Evolutionary conservation across 257 asterid genomes (phyloP).

Genomic region (Solanum bukasovii): DNA sequence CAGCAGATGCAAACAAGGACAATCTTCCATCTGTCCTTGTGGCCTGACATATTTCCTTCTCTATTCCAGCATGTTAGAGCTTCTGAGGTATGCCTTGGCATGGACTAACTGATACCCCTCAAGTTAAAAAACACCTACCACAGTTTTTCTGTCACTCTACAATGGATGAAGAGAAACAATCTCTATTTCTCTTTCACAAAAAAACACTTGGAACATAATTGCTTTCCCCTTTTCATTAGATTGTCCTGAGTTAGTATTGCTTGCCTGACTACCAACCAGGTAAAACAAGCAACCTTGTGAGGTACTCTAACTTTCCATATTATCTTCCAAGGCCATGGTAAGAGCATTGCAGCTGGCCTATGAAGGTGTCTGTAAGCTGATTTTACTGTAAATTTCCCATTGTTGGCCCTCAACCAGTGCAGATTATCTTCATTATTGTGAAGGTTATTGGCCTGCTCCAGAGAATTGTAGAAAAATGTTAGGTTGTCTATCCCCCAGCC

Average conservation of each 20-base stretch:
- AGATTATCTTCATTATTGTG: not conserved
- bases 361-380: not conserved
- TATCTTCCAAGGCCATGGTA: not conserved
- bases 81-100: not conserved
- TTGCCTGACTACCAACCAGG: not conserved
- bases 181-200: not conserved
- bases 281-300: not conserved
- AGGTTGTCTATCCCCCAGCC: not conserved
- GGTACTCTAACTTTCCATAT: not conserved
- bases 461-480: not conserved
- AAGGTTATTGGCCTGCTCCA: not conserved
- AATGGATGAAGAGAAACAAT: not conserved
- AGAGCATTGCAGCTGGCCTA: not conserved
- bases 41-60: not conserved
- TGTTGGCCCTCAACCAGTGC: not conserved
- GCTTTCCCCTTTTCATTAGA: not conserved
- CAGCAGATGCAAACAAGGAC: not conserved
- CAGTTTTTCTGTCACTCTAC: not conserved
- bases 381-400: not conserved
- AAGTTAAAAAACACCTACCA: not conserved
- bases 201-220: not conserved
- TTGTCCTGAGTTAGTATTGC: not conserved
- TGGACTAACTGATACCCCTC: not conserved
- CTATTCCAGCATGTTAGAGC: not conserved
- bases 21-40: not conserved